Conservation (phyloP, 2,329 filamentous ascomycete species). For the Fusarium coffeatum region DNA sequence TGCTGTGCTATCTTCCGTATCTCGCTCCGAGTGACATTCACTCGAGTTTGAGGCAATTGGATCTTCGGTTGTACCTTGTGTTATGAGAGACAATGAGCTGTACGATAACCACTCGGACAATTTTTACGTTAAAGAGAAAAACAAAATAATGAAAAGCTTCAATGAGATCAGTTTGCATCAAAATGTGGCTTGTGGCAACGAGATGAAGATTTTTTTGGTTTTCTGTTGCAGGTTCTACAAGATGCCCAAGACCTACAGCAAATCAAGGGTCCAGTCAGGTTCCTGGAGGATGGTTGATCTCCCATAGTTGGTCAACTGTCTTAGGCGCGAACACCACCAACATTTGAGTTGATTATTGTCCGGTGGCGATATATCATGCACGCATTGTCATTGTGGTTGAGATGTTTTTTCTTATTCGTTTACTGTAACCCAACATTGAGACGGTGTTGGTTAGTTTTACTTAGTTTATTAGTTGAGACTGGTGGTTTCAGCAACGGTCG, state of each 20-base stretch:
- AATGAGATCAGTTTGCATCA: not conserved
- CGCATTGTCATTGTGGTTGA: conserved; percentile 21
- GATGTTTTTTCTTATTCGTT: not conserved
- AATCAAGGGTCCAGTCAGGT: conserved; percentile 27
- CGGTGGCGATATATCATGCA: conserved; percentile 32
- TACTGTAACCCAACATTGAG: conserved; percentile 8
- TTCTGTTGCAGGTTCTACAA: conserved; percentile 14
- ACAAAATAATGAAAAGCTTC: not conserved
- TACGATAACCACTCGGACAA: conserved; percentile 6
- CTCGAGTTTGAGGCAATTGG: conserved; percentile 16
- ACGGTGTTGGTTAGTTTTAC: not conserved
- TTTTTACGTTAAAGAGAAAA: not conserved
- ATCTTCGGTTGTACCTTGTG: conserved; percentile 3
- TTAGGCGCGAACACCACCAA: conserved; percentile 3
- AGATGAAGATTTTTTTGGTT: conserved; percentile 15
- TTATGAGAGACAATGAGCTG: not conserved
- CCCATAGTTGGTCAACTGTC: conserved; percentile 19
- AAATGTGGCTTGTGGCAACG: conserved; percentile 26
- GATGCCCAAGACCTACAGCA: not conserved
- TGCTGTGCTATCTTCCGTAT: conserved; percentile 9
- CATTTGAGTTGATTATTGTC: conserved; percentile 1
- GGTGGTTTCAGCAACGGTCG: conserved; percentile 37
- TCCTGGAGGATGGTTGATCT: conserved; percentile 34
- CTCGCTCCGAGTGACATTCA: conserved; percentile 20
- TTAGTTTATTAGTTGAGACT: conserved; percentile 5